Percentiles rank a stretch among this genome's conserved stretches.
Conservation (phyloP, 805 yeast genomes). For the Osmozyma mogii region DNA sequence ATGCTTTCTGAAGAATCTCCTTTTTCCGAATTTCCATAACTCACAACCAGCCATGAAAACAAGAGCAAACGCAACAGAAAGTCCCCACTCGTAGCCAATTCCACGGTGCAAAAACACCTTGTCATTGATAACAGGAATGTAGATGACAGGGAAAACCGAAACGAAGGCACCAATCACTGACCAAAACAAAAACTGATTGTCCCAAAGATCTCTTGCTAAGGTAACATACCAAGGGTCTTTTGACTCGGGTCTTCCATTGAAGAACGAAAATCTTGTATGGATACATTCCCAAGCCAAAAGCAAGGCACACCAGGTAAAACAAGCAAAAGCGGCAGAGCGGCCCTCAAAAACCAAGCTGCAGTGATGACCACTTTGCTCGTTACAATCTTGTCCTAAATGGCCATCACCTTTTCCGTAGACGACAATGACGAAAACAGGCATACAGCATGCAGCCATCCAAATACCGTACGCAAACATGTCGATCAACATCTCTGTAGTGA, state of each 20-base stretch:
- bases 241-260: conserved; percentile 60
- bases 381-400: conserved; percentile 58
- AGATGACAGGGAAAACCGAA: conserved; percentile 73
- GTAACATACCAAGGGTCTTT: conserved; percentile 48
- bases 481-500: conserved; percentile 56
- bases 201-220: conserved; percentile 59
- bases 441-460: conserved; percentile 66
- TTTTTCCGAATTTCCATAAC: conserved; percentile 57
- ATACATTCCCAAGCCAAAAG: conserved; percentile 80
- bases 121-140: conserved; percentile 80
- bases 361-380: conserved; percentile 33
- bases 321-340: conserved; percentile 69
- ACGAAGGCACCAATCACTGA: conserved; percentile 64
- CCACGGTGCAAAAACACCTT: conserved; percentile 67
- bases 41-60: conserved; percentile 58
- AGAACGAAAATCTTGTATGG: conserved; percentile 62
- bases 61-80: conserved; percentile 52
- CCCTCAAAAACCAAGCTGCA: conserved; percentile 67
- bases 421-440: conserved; percentile 55
- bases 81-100: conserved; percentile 76
- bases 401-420: conserved; percentile 65
- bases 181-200: conserved; percentile 74
- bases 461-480: conserved; percentile 70
- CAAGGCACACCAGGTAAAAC: conserved; percentile 83
- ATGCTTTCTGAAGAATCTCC: conserved; percentile 40